phyloP scores from a whole-genome alignment of 2,329 filamentous ascomycete species.

The Microsporum audouinii region DNA sequence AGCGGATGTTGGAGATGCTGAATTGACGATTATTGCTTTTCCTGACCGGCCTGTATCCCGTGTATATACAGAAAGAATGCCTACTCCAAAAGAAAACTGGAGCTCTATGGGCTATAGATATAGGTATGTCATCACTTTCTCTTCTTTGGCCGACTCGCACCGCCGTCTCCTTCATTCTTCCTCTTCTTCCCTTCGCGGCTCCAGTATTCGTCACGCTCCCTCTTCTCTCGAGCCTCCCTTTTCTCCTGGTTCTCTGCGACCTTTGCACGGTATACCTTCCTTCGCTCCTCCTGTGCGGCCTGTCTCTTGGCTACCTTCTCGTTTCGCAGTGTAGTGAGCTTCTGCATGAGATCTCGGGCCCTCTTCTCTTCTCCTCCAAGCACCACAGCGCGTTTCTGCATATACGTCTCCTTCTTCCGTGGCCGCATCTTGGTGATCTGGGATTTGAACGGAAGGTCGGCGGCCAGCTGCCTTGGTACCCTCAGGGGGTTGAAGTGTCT shows the following conservation, averaged over 20 bases:
- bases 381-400: conserved; percentile 92
- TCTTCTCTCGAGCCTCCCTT: conserved; percentile 75
- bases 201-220: conserved; percentile 89
- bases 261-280: conserved; percentile 69
- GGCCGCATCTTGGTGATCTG: conserved; percentile 75
- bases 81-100: background rate
- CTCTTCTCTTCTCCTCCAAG: conserved; percentile 76
- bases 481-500: conserved; percentile 63
- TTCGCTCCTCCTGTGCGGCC: conserved; percentile 78
- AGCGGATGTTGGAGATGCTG: background rate
- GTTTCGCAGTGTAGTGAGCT: conserved; percentile 79
- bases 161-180: conserved; percentile 44
- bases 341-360: conserved; percentile 79
- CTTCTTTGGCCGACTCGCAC: conserved; percentile 30
- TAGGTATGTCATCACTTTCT: conserved; percentile 23
- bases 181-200: conserved; percentile 74
- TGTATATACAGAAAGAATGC: background rate
- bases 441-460: conserved; percentile 80
- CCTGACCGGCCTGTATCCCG: background rate
- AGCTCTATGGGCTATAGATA: background rate
- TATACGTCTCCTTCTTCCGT: conserved; percentile 71
- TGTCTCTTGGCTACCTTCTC: conserved; percentile 77
- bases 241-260: conserved; percentile 73
- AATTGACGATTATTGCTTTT: background rate
- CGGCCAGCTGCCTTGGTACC: conserved; percentile 46